Conservation (phyloP, 768 basidiomycete genomes). For the Mycena filopes region DNA sequence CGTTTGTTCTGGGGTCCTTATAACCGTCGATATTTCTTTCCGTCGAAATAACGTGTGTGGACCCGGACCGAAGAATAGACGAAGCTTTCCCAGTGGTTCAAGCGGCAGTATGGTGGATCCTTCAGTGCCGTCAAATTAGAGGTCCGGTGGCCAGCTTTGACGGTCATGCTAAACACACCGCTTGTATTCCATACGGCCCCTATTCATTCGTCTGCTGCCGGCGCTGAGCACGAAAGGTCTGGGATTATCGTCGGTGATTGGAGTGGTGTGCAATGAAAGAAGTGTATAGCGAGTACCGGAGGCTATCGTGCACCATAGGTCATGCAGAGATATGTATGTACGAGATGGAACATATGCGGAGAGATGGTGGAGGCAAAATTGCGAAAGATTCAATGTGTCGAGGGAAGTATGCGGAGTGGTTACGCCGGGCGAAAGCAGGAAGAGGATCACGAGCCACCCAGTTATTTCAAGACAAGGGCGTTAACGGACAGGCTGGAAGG, state of each 20-base stretch:
- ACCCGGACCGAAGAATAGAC: slow-evolving; percentile 31
- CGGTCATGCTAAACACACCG: not conserved
- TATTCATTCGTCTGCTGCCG: not conserved
- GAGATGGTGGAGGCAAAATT: slow-evolving; percentile 4
- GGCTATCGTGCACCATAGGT: not conserved
- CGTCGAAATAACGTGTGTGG: too few relatives aligned
- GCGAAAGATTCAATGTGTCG: not conserved
- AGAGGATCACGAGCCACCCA: too few relatives aligned
- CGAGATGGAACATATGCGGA: too few relatives aligned
- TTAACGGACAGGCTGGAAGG: too few relatives aligned
- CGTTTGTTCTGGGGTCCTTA: slow-evolving; percentile 5
- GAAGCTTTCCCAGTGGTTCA: slow-evolving; percentile 23
- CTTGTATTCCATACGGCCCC: not conserved
- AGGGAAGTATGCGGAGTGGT: too few relatives aligned
- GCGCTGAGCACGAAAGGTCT: not conserved
- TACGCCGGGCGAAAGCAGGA: too few relatives aligned
- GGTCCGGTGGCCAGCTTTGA: too few relatives aligned
- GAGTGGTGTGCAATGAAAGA: not conserved
- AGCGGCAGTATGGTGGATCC: too few relatives aligned
- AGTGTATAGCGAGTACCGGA: not conserved
- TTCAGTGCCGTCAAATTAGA: too few relatives aligned
- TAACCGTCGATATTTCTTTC: not conserved
- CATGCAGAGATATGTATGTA: not conserved
- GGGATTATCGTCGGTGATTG: slow-evolving; percentile 26
- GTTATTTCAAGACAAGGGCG: too few relatives aligned